phyloP scores from a whole-genome alignment of 176 grass and related monocot species.

The Avena atlantica region DNA sequence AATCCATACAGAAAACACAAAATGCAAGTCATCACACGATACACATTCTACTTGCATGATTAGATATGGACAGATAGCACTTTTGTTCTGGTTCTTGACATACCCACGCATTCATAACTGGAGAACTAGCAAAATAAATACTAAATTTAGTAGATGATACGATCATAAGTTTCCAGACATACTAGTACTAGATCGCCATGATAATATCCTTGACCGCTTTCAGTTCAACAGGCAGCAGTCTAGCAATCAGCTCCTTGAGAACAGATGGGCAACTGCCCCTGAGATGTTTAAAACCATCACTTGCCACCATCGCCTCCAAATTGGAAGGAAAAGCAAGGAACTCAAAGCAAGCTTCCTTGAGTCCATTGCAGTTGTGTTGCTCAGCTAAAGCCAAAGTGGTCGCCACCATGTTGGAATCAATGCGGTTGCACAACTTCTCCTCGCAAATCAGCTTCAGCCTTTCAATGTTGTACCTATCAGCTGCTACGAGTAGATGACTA shows the following conservation, averaged over 20 bases:
- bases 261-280: constrained; percentile 2
- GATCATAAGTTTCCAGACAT: not conserved
- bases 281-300: not conserved
- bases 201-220: not conserved
- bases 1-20: not conserved
- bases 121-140: not conserved
- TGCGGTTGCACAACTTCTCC: constrained; percentile 11
- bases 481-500: not conserved
- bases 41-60: not conserved
- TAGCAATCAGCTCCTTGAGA: not conserved
- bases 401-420: not conserved
- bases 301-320: not conserved
- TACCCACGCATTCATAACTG: not conserved
- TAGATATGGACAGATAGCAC: not conserved
- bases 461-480: not conserved
- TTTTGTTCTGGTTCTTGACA: not conserved
- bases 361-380: not conserved
- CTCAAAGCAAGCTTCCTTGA: constrained; percentile 1
- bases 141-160: not conserved
- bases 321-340: not conserved
- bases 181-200: not conserved
- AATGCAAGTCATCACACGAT: not conserved
- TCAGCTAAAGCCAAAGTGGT: constrained; percentile 14
- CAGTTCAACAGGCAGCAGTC: not conserved
- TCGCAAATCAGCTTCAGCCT: constrained; percentile 10